These are phyloP conservation scores for Calonectria multiphialidica DNA, from an alignment of 2,329 filamentous ascomycete genomes.

Conservation along the genomic window DNA sequence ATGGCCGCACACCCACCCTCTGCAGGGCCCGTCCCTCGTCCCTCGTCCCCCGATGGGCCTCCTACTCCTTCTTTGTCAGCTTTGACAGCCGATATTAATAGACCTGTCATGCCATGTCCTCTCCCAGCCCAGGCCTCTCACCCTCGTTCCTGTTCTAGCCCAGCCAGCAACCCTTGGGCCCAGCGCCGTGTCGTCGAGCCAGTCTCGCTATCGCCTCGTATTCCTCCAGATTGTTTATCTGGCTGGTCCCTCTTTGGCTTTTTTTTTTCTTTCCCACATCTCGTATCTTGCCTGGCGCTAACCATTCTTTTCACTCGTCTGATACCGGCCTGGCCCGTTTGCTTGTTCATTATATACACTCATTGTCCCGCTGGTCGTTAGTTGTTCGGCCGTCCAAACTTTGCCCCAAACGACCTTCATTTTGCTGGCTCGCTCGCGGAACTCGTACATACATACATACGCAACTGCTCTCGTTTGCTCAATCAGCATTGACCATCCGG, in stretches of 20 bases:
- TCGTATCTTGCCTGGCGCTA: slow-evolving; percentile 12
- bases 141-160: slow-evolving; percentile 2
- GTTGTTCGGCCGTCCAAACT: not conserved
- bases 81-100: slow-evolving; percentile 19
- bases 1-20: slow-evolving; percentile 3
- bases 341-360: slow-evolving; percentile 11
- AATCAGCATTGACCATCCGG: not conserved
- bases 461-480: not conserved
- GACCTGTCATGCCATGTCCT: slow-evolving; percentile 2
- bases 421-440: not conserved
- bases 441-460: not conserved
- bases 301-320: slow-evolving; percentile 11
- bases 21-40: not conserved
- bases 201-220: slow-evolving; percentile 17
- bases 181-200: slow-evolving; percentile 6
- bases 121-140: slow-evolving; percentile 7
- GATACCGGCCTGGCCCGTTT: slow-evolving; percentile 3
- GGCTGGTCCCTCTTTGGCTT: slow-evolving; percentile 16
- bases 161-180: not conserved
- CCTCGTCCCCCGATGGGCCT: not conserved
- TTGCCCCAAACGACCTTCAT: not conserved
- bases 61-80: not conserved
- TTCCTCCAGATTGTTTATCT: slow-evolving; percentile 13
- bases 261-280: slow-evolving; percentile 4
- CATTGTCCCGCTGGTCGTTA: not conserved